Conservation (phyloP, 2,329 filamentous ascomycete species). For the Neonectria faginata region DNA sequence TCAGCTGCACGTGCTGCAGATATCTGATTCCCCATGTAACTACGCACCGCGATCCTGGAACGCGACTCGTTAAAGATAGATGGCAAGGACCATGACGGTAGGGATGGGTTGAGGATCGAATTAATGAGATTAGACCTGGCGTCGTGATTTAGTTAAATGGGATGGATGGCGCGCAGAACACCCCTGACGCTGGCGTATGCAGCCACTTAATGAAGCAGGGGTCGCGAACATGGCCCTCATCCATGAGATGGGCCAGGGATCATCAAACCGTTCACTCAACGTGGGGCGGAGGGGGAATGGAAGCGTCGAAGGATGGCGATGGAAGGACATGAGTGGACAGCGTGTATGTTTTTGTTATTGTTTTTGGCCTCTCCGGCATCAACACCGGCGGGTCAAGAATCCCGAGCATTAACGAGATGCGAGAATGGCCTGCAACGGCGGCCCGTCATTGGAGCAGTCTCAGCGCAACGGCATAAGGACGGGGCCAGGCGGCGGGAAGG, state of each 20-base stretch:
- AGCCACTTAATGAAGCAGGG: constrained; percentile 49
- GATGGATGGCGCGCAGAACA: constrained; percentile 47
- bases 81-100: constrained; percentile 30
- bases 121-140: constrained; percentile 45
- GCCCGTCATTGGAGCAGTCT: constrained; percentile 25
- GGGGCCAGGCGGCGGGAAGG: constrained; percentile 19
- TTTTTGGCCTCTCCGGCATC: constrained; percentile 13
- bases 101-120: constrained; percentile 37
- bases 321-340: constrained; percentile 16
- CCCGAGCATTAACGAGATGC: constrained; percentile 24
- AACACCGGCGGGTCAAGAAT: constrained; percentile 14
- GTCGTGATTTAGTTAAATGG: constrained; percentile 42
- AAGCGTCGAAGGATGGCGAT: constrained; percentile 19
- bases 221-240: constrained; percentile 38
- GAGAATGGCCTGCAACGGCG: constrained; percentile 34
- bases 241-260: constrained; percentile 38
- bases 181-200: constrained; percentile 47
- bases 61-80: constrained; percentile 32
- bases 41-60: constrained; percentile 27
- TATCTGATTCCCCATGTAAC: constrained; percentile 10
- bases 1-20: constrained; percentile 6
- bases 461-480: constrained; percentile 20
- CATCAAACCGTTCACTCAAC: constrained; percentile 34
- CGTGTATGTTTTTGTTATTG: constrained; percentile 22
- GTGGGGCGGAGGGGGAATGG: constrained; percentile 23